phyloP scores from a whole-genome alignment of 306 rosid genomes.

The Fragaria ananassa region DNA sequence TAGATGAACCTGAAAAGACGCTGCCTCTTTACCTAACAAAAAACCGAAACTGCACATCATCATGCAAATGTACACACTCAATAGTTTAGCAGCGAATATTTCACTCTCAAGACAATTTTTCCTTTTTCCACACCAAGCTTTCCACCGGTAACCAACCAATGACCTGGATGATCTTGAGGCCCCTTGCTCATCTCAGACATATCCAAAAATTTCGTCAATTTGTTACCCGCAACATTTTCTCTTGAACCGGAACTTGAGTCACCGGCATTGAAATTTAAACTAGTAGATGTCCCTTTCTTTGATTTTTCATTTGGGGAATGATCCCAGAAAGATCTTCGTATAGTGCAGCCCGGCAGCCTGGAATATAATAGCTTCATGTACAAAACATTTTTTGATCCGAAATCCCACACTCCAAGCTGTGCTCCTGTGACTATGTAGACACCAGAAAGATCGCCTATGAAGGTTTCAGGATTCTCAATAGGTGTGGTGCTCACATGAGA shows the following conservation, averaged over 20 bases:
- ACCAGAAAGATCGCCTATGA: conserved; percentile 57
- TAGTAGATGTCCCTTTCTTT: conserved; percentile 25
- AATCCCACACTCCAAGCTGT: conserved; percentile 89
- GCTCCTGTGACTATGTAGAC: conserved; percentile 73
- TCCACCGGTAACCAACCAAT: conserved; percentile 87
- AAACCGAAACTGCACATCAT: conserved; percentile 42
- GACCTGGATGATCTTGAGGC: conserved; percentile 72
- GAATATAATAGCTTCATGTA: conserved; percentile 80
- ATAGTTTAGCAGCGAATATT: conserved; percentile 75
- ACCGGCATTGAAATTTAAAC: conserved; percentile 26
- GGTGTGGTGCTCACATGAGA: conserved; percentile 89
- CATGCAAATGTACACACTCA: conserved; percentile 40
- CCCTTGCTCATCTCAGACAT: conserved; percentile 64
- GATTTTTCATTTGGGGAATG: conserved; percentile 40
- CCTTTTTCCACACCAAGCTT: conserved; percentile 86
- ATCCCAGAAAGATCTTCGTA: conserved; percentile 79
- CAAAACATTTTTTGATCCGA: conserved; percentile 67
- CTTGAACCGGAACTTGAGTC: conserved; percentile 41
- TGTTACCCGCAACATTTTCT: conserved; percentile 42
- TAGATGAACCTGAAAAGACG: conserved; percentile 24
- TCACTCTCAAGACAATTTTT: conserved; percentile 67
- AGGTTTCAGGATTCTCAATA: conserved; percentile 65
- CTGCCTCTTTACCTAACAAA: conserved; percentile 27
- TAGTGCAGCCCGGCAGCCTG: conserved; percentile 65
- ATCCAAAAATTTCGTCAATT: conserved; percentile 54